A percentile compares a stretch with the other conserved stretches of the same genome.
These are phyloP conservation scores for Coemansia interrupta DNA, from an alignment of 192 early-diverging fungal genomes.

Conservation along the genomic window DNA sequence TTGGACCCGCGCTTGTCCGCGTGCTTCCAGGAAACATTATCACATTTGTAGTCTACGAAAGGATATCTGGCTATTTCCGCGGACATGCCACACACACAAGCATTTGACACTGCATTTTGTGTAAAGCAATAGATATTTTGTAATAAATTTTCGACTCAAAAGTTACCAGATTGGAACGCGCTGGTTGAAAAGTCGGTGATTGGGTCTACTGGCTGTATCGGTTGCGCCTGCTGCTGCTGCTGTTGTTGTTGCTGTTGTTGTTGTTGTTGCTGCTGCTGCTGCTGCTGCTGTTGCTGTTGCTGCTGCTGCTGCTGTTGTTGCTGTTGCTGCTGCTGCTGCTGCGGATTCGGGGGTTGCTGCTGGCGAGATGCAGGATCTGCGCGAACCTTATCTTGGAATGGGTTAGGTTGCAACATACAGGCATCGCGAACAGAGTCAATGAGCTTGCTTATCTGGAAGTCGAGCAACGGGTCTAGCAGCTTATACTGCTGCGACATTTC, in stretches of 20 bases:
- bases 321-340: neutral
- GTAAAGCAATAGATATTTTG: neutral
- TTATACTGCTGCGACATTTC: constrained; percentile 50
- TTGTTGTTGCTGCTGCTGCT: neutral
- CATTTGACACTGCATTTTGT: neutral
- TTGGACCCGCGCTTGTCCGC: constrained; percentile 80
- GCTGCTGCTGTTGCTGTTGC: neutral
- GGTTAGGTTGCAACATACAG: constrained; percentile 15
- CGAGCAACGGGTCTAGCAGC: constrained; percentile 48
- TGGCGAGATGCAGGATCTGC: neutral
- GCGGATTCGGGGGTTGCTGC: neutral
- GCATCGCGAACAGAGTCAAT: constrained; percentile 39
- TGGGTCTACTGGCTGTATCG: too few species aligned
- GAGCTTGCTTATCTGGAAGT: constrained; percentile 47
- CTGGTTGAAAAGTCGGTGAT: neutral
- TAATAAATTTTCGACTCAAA: neutral
- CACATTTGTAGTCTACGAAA: constrained; percentile 96
- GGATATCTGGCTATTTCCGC: constrained; percentile 60
- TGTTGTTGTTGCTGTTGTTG: neutral
- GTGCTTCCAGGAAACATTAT: constrained; percentile 91
- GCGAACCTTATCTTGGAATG: constrained; percentile 8
- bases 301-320: neutral
- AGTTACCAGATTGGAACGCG: neutral
- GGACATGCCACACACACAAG: constrained; percentile 36
- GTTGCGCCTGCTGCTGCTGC: neutral